Base-by-base conservation (phyloP, 768 basidiomycete genomes). In the Leccinum subgranulosum region DNA sequence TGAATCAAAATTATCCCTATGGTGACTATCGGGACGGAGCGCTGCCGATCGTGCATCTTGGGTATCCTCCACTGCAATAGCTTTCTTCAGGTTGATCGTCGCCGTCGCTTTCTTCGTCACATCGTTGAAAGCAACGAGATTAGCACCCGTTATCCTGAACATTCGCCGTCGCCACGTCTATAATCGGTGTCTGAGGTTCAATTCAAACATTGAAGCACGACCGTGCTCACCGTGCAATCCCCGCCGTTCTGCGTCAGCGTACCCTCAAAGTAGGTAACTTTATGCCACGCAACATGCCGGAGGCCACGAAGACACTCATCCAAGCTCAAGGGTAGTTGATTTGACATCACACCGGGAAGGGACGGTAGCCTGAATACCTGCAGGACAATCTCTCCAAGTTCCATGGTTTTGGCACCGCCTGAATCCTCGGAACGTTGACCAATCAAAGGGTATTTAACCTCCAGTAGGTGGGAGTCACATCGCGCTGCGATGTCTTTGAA, bases 281-380 rank as follows among this genome's bases (percentile, higher is more conserved):
- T 94, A 67, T 96, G 94, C 94, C 94, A 97, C 36, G 88, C 87
- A 55, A 93, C 86, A 65, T 95, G 89, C 58, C 92, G 78, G 61
- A 98, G 76, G 1, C 96, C 95, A 14, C 91, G 84, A 64, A 88
- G 81, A 65, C 92, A 95, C 66, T 98, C 96, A 54, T 98, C 95
- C 64, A 98, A 76, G 66, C 92, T 94, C 71, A 94, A 89, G 14
- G 96, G 95, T 19, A 98, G 77, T 59, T 92, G 82, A 46, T 87
- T 84, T 19, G 84, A 80, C 34, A 84, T 74, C 21, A 97, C 76
- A 17, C 93, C 92, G n/a, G 92, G 89, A 48, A 98, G 72, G 3
- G 94, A 84, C 0, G 95, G 95, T 11, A 98, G 75, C 67, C 94
- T 81, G 76, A 98, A 95, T 55, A 98, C 75, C 73, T 98, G 94